Evolutionary conservation across 83 land plant genomes (phyloP).

Genomic region (Larix sibirica): DNA sequence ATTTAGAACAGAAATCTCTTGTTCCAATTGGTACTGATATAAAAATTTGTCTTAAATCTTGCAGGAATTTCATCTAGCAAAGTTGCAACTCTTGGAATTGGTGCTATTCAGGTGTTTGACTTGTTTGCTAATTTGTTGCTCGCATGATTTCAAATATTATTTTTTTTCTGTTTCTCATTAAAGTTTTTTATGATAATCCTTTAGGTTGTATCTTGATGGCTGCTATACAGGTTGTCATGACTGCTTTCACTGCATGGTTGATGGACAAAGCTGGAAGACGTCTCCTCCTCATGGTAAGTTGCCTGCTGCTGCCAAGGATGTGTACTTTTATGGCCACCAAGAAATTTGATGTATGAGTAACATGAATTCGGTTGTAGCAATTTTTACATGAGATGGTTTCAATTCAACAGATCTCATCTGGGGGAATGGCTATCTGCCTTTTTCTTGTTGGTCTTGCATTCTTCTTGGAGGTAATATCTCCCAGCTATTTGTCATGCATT

Average conservation of each 20-base stretch:
- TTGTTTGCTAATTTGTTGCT: too few species aligned
- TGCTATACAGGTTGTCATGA: slow-evolving; percentile 72
- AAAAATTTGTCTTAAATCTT: background rate
- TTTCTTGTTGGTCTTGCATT: slow-evolving; percentile 84
- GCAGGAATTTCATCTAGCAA: slow-evolving; percentile 71
- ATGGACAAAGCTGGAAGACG: slow-evolving; percentile 95
- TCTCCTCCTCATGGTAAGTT: slow-evolving; percentile 78
- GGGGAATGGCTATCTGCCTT: slow-evolving; percentile 77
- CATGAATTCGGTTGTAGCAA: too few species aligned
- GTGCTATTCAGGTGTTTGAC: slow-evolving; percentile 66
- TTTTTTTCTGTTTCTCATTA: too few species aligned
- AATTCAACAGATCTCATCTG: slow-evolving; percentile 67
- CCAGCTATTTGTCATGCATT: too few species aligned
- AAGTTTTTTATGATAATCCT: too few species aligned
- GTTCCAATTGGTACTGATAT: too few species aligned
- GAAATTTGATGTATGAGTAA: too few species aligned
- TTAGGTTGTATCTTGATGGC: too few species aligned
- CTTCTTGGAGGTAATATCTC: slow-evolving; percentile 55
- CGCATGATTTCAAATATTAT: too few species aligned
- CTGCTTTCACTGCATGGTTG: slow-evolving; percentile 77
- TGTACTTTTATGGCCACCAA: too few species aligned
- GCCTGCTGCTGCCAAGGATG: too few species aligned
- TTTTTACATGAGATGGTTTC: background rate
- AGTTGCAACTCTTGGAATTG: slow-evolving; percentile 71
- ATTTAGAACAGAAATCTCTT: too few species aligned